Base-by-base conservation (phyloP, 495 filamentous ascomycete species). In the Terfezia boudieri region DNA sequence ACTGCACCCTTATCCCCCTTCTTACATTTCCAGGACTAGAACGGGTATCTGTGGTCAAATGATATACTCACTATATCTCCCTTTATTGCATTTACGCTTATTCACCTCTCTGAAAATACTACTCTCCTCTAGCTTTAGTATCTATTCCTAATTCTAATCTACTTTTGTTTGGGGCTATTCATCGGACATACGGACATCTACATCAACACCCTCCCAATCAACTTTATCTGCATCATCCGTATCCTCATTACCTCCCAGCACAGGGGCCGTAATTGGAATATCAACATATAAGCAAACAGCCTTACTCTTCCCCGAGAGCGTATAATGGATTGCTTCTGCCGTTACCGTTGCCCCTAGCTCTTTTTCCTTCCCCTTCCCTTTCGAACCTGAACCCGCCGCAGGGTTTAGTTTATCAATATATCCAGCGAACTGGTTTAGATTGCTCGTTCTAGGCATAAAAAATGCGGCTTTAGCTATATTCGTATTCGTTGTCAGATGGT, bases 361-460 rank as follows among this genome's bases (percentile, higher is more conserved):
- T 8, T 46, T 46, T 46, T 1, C 41, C 41, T 20, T 20, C 17
- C 38, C 10, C 38, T 32, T 32, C 26, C 26, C 26, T 7, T 32
- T 32, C 26, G 20, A 20, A 20, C 7, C 26, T 32, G 26, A 32
- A 32, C 26, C 7, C 26, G 7, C 26, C 1, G 26, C 26, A 32
- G 26, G 26, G 26, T 32, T 32, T 32, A 32, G 26, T 32, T 32
- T 32, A 32, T 32, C 4, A 9, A 65, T 65, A 51, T 63, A 51
- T 14, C 61, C 59, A 4, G 85, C 86, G 38, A 98, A 69, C 64
- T 98, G 92, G 23, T 79, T 74, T 17, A 96, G 58, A 68, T 98
- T 79, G 50, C 85, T 90, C 2, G 82, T 93, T 49, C 90, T 73
- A 8, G 90, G 90, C n/a, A 98, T 71, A 61, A 82, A 96, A 16